Evolutionary conservation across 164 flowering plant species (phyloP), one percentile per base, ranked within the genome.

Genomic region (Chimonanthus praecox): DNA sequence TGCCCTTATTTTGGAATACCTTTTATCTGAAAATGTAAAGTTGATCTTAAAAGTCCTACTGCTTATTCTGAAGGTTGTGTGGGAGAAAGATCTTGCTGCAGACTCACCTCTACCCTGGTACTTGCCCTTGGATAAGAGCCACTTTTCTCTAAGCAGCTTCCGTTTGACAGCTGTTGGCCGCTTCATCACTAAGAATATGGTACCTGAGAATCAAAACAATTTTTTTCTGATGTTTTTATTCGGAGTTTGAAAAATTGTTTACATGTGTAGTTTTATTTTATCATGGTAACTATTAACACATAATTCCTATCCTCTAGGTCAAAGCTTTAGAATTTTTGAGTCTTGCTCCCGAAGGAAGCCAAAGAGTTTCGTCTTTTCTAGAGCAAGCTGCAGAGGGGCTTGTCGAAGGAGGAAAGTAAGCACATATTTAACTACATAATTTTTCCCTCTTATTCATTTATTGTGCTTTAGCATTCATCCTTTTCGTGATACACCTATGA

Each of bases 361-460:
- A 83, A 76, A 84, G 97, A 78, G 98, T 94, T 73, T 91, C 87
- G 78, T 75, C 86, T 70, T 94, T 94, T 78, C 85, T 94, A 6
- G 98, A 92, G 80, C 83, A 90, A 84, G 98, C 97, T 80, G 98
- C 99, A 47, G 97, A 88, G 67, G 94, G 97, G 49, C 90, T 96
- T 69, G 89, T 89, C 74, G 90, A 74, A 33, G 99, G 99, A 68
- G 99, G 91, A 81, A 90, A 83, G 99, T 96, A 74, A 87, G 88
- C 45, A 20, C 73, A 54, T 13, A 3, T 13, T n/a, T 16, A 54
- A 11, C 10, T 54, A 11, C 8, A 9, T 54, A 4, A 4, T 16
- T 0, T 54, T 16, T 54, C 8, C 58, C 4, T 54, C 4, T 54
- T 54, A 10, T 2, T 54, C 33, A 33, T 33, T 33, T 33, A 33